Evolutionary conservation across 2,329 filamentous ascomycete genomes (phyloP).

Genomic region (Pseudogymnoascus sp.): DNA sequence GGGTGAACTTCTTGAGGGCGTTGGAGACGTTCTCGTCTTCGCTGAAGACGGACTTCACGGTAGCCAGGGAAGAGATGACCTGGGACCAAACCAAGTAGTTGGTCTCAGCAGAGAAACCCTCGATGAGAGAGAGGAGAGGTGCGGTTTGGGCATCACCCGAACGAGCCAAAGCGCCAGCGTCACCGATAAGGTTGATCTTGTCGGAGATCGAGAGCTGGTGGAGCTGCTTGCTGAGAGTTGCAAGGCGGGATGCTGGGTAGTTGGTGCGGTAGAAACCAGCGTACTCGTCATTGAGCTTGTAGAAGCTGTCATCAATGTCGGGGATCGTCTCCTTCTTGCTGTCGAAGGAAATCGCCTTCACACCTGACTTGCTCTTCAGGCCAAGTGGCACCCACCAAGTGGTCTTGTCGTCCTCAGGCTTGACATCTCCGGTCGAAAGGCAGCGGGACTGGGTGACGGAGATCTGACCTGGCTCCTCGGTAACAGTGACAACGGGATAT

Average conservation of each 20-base stretch:
- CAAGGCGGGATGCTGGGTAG: constrained; percentile 76
- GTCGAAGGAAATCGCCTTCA: constrained; percentile 60
- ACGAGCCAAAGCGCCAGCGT: constrained; percentile 80
- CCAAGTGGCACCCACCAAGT: constrained; percentile 94
- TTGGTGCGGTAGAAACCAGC: constrained; percentile 90
- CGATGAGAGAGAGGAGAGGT: constrained; percentile 71
- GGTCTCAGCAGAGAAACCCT: constrained; percentile 73
- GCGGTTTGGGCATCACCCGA: constrained; percentile 78
- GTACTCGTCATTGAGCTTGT: constrained; percentile 86
- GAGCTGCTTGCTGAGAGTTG: constrained; percentile 69
- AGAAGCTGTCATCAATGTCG: constrained; percentile 70
- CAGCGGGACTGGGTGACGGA: constrained; percentile 80
- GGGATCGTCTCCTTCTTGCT: constrained; percentile 69
- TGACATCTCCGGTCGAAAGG: constrained; percentile 83
- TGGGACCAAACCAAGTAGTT: constrained; percentile 88
- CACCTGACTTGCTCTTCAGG: constrained; percentile 64
- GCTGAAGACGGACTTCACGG: constrained; percentile 77
- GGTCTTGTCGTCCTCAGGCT: constrained; percentile 82
- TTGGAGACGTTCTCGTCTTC: constrained; percentile 63
- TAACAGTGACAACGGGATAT: constrained; percentile 80
- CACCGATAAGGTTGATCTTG: constrained; percentile 86
- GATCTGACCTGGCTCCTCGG: constrained; percentile 76
- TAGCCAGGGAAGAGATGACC: constrained; percentile 66
- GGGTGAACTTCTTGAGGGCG: constrained; percentile 68
- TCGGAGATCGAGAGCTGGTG: constrained; percentile 73